Evolutionary conservation across 805 yeast species (phyloP), one percentile per base, ranked within the genome.

Genomic region (Ogataea methanolica): DNA sequence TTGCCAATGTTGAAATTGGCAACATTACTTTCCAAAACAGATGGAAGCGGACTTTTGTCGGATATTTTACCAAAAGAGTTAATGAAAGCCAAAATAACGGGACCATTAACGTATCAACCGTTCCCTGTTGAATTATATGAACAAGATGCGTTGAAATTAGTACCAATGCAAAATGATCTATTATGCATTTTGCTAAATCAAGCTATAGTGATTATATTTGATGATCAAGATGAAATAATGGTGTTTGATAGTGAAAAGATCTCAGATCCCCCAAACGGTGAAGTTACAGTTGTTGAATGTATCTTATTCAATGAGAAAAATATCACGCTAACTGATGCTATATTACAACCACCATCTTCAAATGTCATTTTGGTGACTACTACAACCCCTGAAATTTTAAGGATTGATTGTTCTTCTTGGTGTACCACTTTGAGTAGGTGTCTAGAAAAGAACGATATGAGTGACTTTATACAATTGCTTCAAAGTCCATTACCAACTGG

Each of bases 61-160:
- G 36, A 52, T 1, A 14, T 36, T 6, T 38, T 65, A 9, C 66
- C 66, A 1, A 23, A 46, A 8, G 37, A 41, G 12, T 46, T 60
- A 33, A 47, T 35, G 12, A 49, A 48, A 36, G 65, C 64, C 11
- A 58, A 55, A 35, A 48, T 65, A 5, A 43, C 49, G 0, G 88
- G 88, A 2, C 85, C 88, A 2, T 68, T 79, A 45, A 55, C 68
- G 0, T 65, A 81, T 14, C 58, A 65, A 31, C 85, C 87, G 3
- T 83, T 71, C 52, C 85, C 87, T 0, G 74, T 71, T 3, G 62
- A 58, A 11, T 60, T 83, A 3, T 82, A 84, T 58, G 69, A 67
- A 3, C 74, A 69, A 33, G 68, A 69, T 8, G 77, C 78, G 0
- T 49, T 61, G 16, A 57, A 57, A 38, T 29, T 65, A 11, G 31